Base-by-base conservation (phyloP, 768 basidiomycete genomes). In the Suillus subalutaceus region DNA sequence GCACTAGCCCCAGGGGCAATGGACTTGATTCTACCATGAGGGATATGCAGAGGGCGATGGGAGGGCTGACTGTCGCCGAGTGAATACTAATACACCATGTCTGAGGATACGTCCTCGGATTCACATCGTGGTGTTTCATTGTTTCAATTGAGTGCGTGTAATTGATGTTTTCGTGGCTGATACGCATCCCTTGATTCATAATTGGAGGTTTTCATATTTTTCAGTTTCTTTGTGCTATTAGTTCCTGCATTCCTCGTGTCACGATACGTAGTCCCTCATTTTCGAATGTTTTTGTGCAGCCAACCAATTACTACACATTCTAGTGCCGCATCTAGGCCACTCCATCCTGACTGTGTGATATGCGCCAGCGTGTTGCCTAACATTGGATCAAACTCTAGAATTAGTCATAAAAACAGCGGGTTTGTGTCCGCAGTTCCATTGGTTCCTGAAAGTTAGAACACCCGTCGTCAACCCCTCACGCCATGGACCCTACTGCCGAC, bases 11-110 rank as follows among this genome's bases (percentile, higher is more conserved):
- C 66, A 68, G 76, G 72, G 23, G 56, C 15, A 81, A 75, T 63
- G 81, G 83, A 41, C 79, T 84, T 59, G 89, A 85, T 72, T 86
- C 82, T 67, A 82, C 81, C 50, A 85, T 91, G 78, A 82, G 84
- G 65, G 89, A 90, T 66, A 84, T 92, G 46, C 89, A 92, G 78
- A 86, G 88, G 80, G 88, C 87, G 30, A 90, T 93, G 88, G 89
- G 87, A 71, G 85, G 88, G 59, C 83, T 93, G 72, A 82, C 86
- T 62, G 88, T 91, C 66, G 89, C 89, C 63, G 91, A 93, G 83
- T 93, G 78, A 86, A 37, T 37, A 37, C 69, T 65, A 56, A 46
- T 66, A 61, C 41, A 20, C 56, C 64, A 64, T 66, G 15, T 43
- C 59, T 41, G 41, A 60, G 16, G 59, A 60, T 60, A 18, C 10